Conservation (phyloP, 352 stramenopile species). For the Pythium scleroteichum region DNA sequence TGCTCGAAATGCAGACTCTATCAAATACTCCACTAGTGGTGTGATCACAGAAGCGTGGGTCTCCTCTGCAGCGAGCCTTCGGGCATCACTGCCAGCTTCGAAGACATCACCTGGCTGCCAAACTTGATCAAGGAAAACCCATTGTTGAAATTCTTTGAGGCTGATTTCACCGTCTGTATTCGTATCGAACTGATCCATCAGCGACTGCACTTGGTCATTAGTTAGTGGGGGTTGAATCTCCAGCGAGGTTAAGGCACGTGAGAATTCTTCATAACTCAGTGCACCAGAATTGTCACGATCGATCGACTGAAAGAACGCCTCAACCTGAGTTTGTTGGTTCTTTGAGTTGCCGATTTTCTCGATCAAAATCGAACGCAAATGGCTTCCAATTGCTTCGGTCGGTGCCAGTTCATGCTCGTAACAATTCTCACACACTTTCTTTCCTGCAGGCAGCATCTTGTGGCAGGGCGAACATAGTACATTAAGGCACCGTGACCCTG, state of each 20-base stretch:
- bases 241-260: slow-evolving; percentile 44
- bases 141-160: slow-evolving; percentile 62
- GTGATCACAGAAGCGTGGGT: slow-evolving; percentile 35
- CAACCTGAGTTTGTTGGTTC: slow-evolving; percentile 37
- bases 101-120: slow-evolving; percentile 37
- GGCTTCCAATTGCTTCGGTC: slow-evolving; percentile 51
- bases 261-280: slow-evolving; percentile 60
- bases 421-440: slow-evolving; percentile 74
- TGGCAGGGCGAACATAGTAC: slow-evolving; percentile 63
- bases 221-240: slow-evolving; percentile 58
- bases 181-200: slow-evolving; percentile 67
- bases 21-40: slow-evolving; percentile 41
- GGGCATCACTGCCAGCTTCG: background rate
- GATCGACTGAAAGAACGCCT: slow-evolving; percentile 54
- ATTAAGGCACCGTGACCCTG: slow-evolving; percentile 59
- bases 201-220: slow-evolving; percentile 40
- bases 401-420: slow-evolving; percentile 63
- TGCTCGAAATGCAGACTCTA: slow-evolving; percentile 42
- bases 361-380: slow-evolving; percentile 62
- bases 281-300: slow-evolving; percentile 64
- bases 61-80: slow-evolving; percentile 22
- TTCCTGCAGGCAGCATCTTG: slow-evolving; percentile 37
- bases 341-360: slow-evolving; percentile 56
- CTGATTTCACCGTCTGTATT: slow-evolving; percentile 74
- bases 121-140: slow-evolving; percentile 63